These are phyloP conservation scores for Anisogramma anomala DNA, from an alignment of 2,329 filamentous ascomycete genomes.

Conservation along the genomic window DNA sequence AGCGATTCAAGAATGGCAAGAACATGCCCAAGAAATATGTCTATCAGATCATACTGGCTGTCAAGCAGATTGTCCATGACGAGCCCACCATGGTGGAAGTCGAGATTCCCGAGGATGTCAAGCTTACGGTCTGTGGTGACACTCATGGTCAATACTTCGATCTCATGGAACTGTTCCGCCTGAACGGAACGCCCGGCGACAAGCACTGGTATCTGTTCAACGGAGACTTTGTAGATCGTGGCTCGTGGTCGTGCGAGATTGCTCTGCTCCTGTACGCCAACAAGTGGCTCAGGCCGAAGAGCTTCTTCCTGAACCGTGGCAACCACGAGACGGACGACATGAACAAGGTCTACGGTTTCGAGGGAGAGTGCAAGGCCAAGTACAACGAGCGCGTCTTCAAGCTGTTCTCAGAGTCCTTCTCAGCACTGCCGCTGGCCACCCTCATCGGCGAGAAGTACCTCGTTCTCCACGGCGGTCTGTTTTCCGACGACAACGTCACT, in stretches of 20 bases:
- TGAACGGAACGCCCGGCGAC: constrained; percentile 74
- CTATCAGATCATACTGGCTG: constrained; percentile 86
- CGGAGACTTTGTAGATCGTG: constrained; percentile 94
- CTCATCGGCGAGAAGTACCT: constrained; percentile 85
- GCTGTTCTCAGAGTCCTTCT: constrained; percentile 96
- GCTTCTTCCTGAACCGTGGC: constrained; percentile 91
- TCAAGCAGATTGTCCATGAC: constrained; percentile 79
- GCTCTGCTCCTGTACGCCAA: constrained; percentile 87
- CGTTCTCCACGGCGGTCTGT: constrained; percentile 85
- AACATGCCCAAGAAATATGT: constrained; percentile 93
- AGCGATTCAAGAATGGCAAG: constrained; percentile 92
- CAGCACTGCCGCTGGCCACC: constrained; percentile 81
- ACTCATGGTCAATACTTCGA: constrained; percentile 99
- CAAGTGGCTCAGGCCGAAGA: constrained; percentile 83
- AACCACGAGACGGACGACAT: constrained; percentile 99
- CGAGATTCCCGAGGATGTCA: constrained; percentile 62
- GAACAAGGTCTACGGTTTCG: constrained; percentile 97
- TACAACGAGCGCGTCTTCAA: constrained; percentile 94
- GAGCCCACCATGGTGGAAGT: constrained; percentile 97
- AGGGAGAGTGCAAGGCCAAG: constrained; percentile 96
- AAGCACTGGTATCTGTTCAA: constrained; percentile 96
- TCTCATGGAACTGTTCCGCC: constrained; percentile 86
- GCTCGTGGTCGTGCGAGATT: constrained; percentile 97
- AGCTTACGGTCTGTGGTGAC: constrained; percentile 90
- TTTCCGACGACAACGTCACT: constrained; percentile 87